Conservation (phyloP, 306 rosid genomes). For the Quercus alba region DNA sequence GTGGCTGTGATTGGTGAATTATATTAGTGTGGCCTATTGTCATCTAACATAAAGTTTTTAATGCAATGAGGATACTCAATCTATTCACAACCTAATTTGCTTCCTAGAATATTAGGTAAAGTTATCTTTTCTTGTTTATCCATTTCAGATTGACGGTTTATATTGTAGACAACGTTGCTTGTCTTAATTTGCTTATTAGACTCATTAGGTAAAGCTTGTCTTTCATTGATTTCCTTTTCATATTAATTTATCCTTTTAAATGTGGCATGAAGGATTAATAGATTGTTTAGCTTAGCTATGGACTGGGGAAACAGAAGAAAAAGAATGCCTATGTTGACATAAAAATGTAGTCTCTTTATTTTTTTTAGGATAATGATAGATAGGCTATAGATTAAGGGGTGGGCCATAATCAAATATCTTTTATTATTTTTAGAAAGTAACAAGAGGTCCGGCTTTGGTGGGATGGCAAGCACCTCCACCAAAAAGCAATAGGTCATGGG, state of each 20-base stretch:
- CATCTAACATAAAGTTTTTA: background rate
- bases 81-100: background rate
- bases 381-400: background rate
- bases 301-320: conserved; percentile 4
- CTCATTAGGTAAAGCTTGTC: background rate
- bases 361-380: background rate
- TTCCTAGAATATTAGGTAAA: background rate
- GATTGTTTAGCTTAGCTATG: background rate
- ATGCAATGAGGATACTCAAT: background rate
- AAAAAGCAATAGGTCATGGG: too few species aligned
- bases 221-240: background rate
- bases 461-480: too few species aligned
- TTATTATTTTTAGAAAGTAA: background rate
- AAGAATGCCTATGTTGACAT: background rate
- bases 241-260: background rate
- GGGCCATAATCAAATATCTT: background rate
- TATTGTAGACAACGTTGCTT: background rate
- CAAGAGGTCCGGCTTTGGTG: too few species aligned
- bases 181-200: background rate
- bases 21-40: background rate
- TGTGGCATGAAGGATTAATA: background rate
- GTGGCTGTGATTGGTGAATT: background rate
- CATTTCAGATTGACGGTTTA: background rate
- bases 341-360: background rate
- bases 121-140: background rate